Evolutionary conservation across 2,329 filamentous ascomycete species (phyloP).

Genomic region (Pestalotiopsis sp.): DNA sequence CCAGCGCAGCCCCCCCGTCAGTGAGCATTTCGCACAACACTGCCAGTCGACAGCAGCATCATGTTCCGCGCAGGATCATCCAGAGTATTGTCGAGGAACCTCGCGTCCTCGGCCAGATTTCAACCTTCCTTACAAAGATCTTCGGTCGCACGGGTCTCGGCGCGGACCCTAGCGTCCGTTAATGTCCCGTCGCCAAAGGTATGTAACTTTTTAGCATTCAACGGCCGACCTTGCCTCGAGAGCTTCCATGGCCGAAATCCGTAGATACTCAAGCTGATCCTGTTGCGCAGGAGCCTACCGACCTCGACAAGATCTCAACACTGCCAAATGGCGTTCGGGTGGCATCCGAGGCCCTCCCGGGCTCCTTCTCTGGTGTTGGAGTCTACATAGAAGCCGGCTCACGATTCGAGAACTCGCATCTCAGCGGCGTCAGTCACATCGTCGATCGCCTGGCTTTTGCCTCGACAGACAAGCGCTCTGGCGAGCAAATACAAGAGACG

Average conservation of each 20-base stretch:
- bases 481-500: slow-evolving; percentile 84
- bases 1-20: neutral
- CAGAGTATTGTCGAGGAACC: slow-evolving; percentile 12
- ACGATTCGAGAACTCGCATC: slow-evolving; percentile 82
- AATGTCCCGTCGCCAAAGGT: slow-evolving; percentile 15
- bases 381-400: slow-evolving; percentile 97
- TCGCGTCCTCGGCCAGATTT: slow-evolving; percentile 12
- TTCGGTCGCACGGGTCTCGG: slow-evolving; percentile 2
- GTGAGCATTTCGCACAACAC: neutral
- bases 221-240: neutral
- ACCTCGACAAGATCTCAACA: slow-evolving; percentile 85
- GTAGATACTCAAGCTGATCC: neutral
- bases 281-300: slow-evolving; percentile 71
- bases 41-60: neutral
- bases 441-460: slow-evolving; percentile 97
- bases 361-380: slow-evolving; percentile 91
- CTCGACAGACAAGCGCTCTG: slow-evolving; percentile 70
- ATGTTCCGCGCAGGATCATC: slow-evolving; percentile 18
- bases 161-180: slow-evolving; percentile 15
- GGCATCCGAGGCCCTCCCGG: slow-evolving; percentile 90
- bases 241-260: neutral
- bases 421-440: slow-evolving; percentile 93
- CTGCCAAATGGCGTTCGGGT: slow-evolving; percentile 92
- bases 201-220: neutral
- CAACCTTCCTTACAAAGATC: neutral